These are phyloP conservation scores for Melampsora occidentalis DNA, from an alignment of 1,284 basidiomycete genomes.

Conservation along the genomic window DNA sequence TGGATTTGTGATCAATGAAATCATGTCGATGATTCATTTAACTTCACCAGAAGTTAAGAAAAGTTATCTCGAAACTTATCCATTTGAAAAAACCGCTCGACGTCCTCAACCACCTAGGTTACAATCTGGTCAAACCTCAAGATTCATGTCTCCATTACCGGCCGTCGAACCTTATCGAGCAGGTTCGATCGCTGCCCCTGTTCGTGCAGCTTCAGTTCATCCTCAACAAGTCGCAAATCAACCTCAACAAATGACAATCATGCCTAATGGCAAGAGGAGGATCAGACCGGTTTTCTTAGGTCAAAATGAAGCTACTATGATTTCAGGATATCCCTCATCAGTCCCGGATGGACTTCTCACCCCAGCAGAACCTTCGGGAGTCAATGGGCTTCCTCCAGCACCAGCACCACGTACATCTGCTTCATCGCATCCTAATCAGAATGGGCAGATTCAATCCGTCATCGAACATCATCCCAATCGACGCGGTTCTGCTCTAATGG, in stretches of 20 bases:
- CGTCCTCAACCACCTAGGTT: slow-evolving; percentile 25
- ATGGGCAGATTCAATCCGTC: not conserved
- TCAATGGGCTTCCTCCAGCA: not conserved
- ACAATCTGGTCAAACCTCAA: slow-evolving; percentile 5
- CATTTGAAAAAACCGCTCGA: slow-evolving; percentile 57
- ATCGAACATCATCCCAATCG: not conserved
- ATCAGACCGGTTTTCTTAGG: slow-evolving; percentile 61
- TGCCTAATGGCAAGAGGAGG: slow-evolving; percentile 63
- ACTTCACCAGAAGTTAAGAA: slow-evolving; percentile 71
- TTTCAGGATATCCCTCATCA: slow-evolving; percentile 2
- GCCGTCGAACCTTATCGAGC: slow-evolving; percentile 47
- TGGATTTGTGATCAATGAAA: slow-evolving; percentile 71
- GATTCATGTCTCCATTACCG: slow-evolving; percentile 44
- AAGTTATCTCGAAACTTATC: slow-evolving; percentile 74
- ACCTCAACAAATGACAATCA: slow-evolving; percentile 54
- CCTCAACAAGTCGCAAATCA: slow-evolving; percentile 37
- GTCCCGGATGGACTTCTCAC: not conserved
- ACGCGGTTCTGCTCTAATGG: not conserved
- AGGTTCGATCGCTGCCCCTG: slow-evolving; percentile 39
- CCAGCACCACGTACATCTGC: not conserved
- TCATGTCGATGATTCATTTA: slow-evolving; percentile 76
- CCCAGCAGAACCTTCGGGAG: slow-evolving; percentile 6
- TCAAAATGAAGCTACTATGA: slow-evolving; percentile 38
- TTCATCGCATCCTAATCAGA: slow-evolving; percentile 4
- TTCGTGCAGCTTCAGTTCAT: slow-evolving; percentile 31